Base-by-base conservation (phyloP, 768 basidiomycete species). In the Tubosaeta sp. region DNA sequence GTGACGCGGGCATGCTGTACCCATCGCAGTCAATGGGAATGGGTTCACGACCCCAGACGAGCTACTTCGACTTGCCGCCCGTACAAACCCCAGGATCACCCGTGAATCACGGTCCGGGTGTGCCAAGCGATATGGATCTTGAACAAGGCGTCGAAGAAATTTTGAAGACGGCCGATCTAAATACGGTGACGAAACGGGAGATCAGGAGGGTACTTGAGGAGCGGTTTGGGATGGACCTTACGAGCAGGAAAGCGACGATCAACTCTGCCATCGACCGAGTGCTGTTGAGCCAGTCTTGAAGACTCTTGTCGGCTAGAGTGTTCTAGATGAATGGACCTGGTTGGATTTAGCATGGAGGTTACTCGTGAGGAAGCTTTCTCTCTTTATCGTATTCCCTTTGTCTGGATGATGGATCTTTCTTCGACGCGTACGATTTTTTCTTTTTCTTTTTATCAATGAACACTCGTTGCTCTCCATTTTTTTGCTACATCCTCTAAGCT, bases 121-220 rank as follows among this genome's bases (percentile, higher is more conserved):
- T 65, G 8, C 91, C 89, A 0, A 78, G 77, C 0, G 86, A 91
- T 58, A 69, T 69, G 5, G 89, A 91, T 27, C 74, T 94, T n/a
- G 88, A 91, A 41, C 75, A 74, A 13, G 80, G 84, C 1, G 86
- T 95, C 4, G 80, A 87, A 56, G 78, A 83, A 16, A 77, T 97
- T 37, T 73, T 97, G 48, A 79, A 78, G 16, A 71, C 75, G 13
- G 91, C 92, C 1, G 92, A 98, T 71, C 76, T 99, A 46, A 91
- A 93, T 64, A 83, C 83, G 11, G 78, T 97, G 52, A 97, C 95
- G 47, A 98, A 98, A 75, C 84, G 95, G 59, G 89, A 86, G 59
- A 86, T 99, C 46, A 81, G 95, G 35, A 77, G 84, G 51, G 82
- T 84, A 63, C 74, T 99, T 33, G 95, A 97, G 70, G 83, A 83